Conservation (phyloP, 805 yeast genomes). For the Teunomyces gatunensis region DNA sequence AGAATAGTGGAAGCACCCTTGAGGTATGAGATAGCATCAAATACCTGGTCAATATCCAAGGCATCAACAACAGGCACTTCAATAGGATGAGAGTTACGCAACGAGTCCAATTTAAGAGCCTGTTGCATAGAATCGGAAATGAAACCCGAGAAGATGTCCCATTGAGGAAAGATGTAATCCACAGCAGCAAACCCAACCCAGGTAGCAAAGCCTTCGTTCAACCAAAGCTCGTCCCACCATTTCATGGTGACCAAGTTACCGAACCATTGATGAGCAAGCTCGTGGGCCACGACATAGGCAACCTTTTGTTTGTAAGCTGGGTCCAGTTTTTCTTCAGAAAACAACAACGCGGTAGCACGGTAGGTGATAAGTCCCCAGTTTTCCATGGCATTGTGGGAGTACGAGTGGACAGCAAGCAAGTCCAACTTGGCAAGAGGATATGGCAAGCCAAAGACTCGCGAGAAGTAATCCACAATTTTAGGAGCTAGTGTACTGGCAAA, state of each 20-base stretch:
- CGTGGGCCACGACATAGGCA: constrained; percentile 81
- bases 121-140: constrained; percentile 50
- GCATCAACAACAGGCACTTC: constrained; percentile 80
- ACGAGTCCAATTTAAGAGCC: constrained; percentile 54
- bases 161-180: constrained; percentile 69
- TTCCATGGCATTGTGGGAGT: constrained; percentile 87
- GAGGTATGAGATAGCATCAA: constrained; percentile 76
- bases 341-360: constrained; percentile 54
- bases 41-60: constrained; percentile 75
- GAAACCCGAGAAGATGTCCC: constrained; percentile 68
- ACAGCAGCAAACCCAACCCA: constrained; percentile 76
- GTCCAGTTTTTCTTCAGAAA: constrained; percentile 45
- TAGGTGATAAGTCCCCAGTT: constrained; percentile 81
- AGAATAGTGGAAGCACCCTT: constrained; percentile 78
- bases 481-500: constrained; percentile 49
- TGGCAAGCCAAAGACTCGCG: constrained; percentile 45
- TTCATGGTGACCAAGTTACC: constrained; percentile 88
- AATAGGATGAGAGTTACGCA: constrained; percentile 71
- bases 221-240: constrained; percentile 93
- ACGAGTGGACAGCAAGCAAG: constrained; percentile 73
- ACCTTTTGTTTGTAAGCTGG: constrained; percentile 62
- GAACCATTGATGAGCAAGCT: constrained; percentile 89
- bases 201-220: constrained; percentile 88
- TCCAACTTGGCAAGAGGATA: constrained; percentile 84
- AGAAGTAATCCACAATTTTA: constrained; percentile 49